Evolutionary conservation across 2,329 filamentous ascomycete species (phyloP).

Genomic region (Alternaria sp.): DNA sequence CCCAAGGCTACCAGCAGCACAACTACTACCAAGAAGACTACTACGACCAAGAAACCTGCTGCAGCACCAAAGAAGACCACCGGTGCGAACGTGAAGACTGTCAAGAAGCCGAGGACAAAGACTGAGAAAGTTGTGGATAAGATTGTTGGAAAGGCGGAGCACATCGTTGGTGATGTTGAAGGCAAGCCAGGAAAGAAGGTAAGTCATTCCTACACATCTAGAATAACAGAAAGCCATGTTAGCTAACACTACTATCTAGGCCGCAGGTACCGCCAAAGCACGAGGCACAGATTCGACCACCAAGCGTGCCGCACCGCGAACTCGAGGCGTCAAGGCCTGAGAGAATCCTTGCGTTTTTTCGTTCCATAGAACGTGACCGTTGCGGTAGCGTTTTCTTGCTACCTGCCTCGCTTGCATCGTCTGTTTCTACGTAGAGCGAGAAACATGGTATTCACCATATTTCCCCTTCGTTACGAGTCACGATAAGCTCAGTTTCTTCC

Average conservation of each 20-base stretch:
- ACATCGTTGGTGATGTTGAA: slow-evolving; percentile 33
- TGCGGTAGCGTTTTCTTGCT: background rate
- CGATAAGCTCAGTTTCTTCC: background rate
- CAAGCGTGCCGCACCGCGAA: slow-evolving; percentile 13
- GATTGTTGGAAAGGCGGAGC: slow-evolving; percentile 32
- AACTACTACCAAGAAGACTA: slow-evolving; percentile 11
- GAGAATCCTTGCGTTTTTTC: background rate
- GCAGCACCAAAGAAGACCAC: slow-evolving; percentile 11
- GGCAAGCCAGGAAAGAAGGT: slow-evolving; percentile 43
- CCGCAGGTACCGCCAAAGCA: slow-evolving; percentile 21
- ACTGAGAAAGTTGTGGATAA: slow-evolving; percentile 41
- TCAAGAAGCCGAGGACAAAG: slow-evolving; percentile 37
- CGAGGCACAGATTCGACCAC: slow-evolving; percentile 20
- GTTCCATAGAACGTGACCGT: background rate
- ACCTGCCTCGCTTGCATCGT: background rate
- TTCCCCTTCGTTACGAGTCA: background rate
- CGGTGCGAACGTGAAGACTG: slow-evolving; percentile 28
- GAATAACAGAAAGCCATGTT: background rate
- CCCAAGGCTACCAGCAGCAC: slow-evolving; percentile 44
- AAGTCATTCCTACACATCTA: slow-evolving; percentile 5
- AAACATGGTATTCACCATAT: background rate
- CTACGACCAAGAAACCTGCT: slow-evolving; percentile 16
- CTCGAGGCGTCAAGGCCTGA: slow-evolving; percentile 10
- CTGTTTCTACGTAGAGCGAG: background rate
- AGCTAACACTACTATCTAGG: slow-evolving; percentile 8